A percentile compares a stretch with the other conserved stretches of the same genome.
Conservation (phyloP, 768 basidiomycete species). For the Suillus fuscotomentosus region DNA sequence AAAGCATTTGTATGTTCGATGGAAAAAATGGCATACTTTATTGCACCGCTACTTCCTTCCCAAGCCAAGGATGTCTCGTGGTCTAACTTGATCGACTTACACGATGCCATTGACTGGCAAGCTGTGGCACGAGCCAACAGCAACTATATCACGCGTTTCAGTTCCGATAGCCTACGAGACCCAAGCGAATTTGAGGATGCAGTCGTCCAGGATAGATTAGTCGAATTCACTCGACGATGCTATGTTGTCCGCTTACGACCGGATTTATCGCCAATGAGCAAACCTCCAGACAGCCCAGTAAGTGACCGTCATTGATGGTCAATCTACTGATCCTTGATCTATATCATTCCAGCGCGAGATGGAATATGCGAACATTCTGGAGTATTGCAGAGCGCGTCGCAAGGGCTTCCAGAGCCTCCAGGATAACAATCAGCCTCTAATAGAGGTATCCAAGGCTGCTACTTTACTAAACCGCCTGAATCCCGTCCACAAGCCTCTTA, state of each 20-base stretch:
- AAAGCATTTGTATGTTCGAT: slow-evolving; percentile 60
- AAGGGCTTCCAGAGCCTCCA: slow-evolving; percentile 62
- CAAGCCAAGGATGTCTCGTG: slow-evolving; percentile 12
- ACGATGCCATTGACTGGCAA: slow-evolving; percentile 61
- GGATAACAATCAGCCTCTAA: slow-evolving; percentile 65
- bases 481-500: slow-evolving; percentile 44
- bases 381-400: slow-evolving; percentile 61
- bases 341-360: slow-evolving; percentile 53
- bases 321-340: slow-evolving; percentile 3
- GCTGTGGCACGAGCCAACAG: slow-evolving; percentile 50
- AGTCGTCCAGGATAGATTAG: slow-evolving; percentile 71
- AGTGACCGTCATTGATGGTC: slow-evolving; percentile 25
- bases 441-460: slow-evolving; percentile 62
- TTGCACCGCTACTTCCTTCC: slow-evolving; percentile 55
- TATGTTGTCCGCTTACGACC: slow-evolving; percentile 51
- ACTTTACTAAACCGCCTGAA: slow-evolving; percentile 56
- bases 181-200: slow-evolving; percentile 51
- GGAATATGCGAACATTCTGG: slow-evolving; percentile 57
- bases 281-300: slow-evolving; percentile 63
- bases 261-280: slow-evolving; percentile 74
- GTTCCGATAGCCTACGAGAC: slow-evolving; percentile 33
- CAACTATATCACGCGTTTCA: slow-evolving; percentile 51
- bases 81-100: slow-evolving; percentile 26
- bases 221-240: slow-evolving; percentile 76
- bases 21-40: slow-evolving; percentile 60